A percentile compares a stretch with the other conserved stretches of the same genome.
Evolutionary conservation across 2,329 filamentous ascomycete genomes (phyloP).

Genomic region (Colletotrichum incanum): DNA sequence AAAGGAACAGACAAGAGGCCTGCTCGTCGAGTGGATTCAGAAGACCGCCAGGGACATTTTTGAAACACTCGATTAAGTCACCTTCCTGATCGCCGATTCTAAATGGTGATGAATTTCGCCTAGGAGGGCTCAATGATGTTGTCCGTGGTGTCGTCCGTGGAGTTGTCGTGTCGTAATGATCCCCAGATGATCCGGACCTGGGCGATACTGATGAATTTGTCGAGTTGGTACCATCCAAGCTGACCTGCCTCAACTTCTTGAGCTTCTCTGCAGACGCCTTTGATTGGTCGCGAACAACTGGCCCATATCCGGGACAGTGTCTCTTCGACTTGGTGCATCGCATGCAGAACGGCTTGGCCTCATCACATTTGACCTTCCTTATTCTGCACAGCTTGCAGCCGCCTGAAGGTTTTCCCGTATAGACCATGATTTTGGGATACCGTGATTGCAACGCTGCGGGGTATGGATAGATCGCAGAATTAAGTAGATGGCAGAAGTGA

Average conservation of each 20-base stretch:
- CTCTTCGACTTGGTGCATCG: constrained; percentile 62
- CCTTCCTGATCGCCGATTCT: constrained; percentile 23
- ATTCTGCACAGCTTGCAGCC: constrained; percentile 57
- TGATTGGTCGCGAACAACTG: constrained; percentile 46
- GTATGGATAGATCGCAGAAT: not conserved
- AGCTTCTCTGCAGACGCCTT: constrained; percentile 42
- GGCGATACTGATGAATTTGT: not conserved
- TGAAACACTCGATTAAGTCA: constrained; percentile 29
- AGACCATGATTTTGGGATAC: constrained; percentile 43
- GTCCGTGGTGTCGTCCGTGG: not conserved
- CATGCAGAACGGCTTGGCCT: constrained; percentile 66
- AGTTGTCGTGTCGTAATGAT: not conserved
- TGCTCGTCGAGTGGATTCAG: constrained; percentile 38
- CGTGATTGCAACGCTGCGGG: not conserved
- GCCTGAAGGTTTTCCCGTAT: constrained; percentile 46
- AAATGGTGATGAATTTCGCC: constrained; percentile 24
- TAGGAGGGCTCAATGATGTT: not conserved
- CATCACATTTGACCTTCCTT: constrained; percentile 71
- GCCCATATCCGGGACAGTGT: constrained; percentile 47
- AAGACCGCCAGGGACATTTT: constrained; percentile 32
- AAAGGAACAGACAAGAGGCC: constrained; percentile 41
- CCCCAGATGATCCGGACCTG: not conserved
- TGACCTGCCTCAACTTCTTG: constrained; percentile 23
- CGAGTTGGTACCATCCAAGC: not conserved
- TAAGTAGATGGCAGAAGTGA: not conserved